A percentile compares a stretch with the other conserved stretches of the same genome.
These are phyloP conservation scores for Acanthamoeba rhysodes DNA, from an alignment of 208 protist genomes.

Conservation along the genomic window DNA sequence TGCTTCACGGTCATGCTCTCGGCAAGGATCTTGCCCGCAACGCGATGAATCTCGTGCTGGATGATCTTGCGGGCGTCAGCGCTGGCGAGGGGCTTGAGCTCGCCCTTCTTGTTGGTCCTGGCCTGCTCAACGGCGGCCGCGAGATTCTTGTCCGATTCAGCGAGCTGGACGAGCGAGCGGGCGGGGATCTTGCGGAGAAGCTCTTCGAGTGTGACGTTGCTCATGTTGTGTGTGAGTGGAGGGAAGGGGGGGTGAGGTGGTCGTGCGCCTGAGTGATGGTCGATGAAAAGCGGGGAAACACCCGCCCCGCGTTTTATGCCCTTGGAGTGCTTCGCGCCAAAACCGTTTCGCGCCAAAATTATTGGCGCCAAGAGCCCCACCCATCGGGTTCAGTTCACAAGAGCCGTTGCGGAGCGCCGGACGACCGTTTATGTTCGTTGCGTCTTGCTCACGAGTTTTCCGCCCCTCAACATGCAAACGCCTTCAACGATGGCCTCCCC, in stretches of 20 bases:
- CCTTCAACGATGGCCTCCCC: too few relatives aligned
- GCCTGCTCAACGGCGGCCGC: neutral
- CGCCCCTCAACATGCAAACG: too few relatives aligned
- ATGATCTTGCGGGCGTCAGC: conserved; percentile 53
- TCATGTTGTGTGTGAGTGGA: conserved; percentile 50
- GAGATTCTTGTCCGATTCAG: conserved; percentile 40
- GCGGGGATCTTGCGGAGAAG: conserved; percentile 35
- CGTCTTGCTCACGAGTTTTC: neutral
- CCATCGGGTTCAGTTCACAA: too few relatives aligned
- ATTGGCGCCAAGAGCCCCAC: neutral
- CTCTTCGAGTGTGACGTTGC: conserved; percentile 8
- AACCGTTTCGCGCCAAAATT: neutral
- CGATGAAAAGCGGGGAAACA: neutral
- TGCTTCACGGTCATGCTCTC: conserved; percentile 45
- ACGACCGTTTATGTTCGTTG: neutral
- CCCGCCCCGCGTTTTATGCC: neutral
- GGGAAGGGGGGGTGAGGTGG: neutral
- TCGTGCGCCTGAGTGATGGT: neutral
- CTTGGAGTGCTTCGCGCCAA: neutral
- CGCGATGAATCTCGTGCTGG: conserved; percentile 26
- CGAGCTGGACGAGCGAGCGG: conserved; percentile 47
- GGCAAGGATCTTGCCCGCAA: conserved; percentile 44
- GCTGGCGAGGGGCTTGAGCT: neutral
- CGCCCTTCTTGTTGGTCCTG: conserved; percentile 57
- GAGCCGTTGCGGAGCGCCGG: too few relatives aligned